A percentile compares a stretch with the other conserved stretches of the same genome.
These are phyloP conservation scores for Aquilaria malaccensis DNA, from an alignment of 345 rosid species.

Conservation along the genomic window DNA sequence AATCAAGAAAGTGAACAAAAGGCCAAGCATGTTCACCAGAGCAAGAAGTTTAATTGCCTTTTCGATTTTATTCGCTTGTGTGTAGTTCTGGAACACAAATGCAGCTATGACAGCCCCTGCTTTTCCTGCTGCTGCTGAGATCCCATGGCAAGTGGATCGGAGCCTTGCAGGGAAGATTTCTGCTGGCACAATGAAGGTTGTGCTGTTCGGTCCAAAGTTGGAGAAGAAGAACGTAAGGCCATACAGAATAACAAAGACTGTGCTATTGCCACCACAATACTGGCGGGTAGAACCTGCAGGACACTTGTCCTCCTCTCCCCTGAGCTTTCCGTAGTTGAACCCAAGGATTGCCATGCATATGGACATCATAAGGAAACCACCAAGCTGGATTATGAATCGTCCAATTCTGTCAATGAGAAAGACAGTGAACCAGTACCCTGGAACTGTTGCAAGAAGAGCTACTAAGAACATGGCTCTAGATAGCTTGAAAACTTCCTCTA, in stretches of 20 bases:
- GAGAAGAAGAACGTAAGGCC: conserved; percentile 60
- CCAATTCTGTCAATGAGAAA: conserved; percentile 53
- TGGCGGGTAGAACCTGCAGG: conserved; percentile 1
- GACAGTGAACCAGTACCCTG: conserved; percentile 75
- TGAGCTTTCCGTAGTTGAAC: conserved; percentile 18
- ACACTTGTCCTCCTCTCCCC: conserved; percentile 24
- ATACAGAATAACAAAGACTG: conserved; percentile 29
- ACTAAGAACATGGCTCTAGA: conserved; percentile 50
- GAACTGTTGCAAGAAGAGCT: conserved; percentile 55
- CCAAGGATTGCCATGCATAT: conserved; percentile 58
- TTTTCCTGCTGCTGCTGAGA: conserved; percentile 56
- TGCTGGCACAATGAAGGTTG: conserved; percentile 60
- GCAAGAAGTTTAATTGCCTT: conserved; percentile 41
- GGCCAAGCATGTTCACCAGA: conserved; percentile 44
- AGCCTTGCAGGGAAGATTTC: conserved; percentile 61
- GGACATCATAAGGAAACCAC: conserved; percentile 58
- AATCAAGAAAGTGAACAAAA: conserved; percentile 53
- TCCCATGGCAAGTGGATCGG: conserved; percentile 58
- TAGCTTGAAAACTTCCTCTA: conserved; percentile 48
- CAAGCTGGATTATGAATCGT: conserved; percentile 55
- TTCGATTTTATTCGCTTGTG: conserved; percentile 26
- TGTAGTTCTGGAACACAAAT: conserved; percentile 44
- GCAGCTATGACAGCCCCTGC: conserved; percentile 60
- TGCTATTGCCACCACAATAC: conserved; percentile 24
- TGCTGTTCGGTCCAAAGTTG: conserved; percentile 64